These are phyloP conservation scores for Coemansia brasiliensis DNA, from an alignment of 192 early-diverging fungal species.

Conservation along the genomic window DNA sequence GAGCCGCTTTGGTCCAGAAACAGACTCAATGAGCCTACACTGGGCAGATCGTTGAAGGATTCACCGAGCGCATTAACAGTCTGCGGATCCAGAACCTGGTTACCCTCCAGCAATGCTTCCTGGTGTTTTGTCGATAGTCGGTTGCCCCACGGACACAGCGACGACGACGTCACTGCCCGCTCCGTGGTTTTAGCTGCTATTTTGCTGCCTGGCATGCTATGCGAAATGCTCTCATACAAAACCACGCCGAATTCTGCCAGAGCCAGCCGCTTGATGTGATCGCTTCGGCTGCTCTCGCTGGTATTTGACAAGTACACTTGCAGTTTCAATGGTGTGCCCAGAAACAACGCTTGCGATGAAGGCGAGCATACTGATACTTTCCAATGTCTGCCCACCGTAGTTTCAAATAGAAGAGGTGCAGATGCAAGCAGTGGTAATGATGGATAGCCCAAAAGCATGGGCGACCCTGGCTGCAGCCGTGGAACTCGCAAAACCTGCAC, in stretches of 20 bases:
- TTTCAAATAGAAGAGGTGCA: conserved; percentile 24
- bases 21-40: conserved; percentile 15
- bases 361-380: conserved; percentile 30
- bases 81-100: conserved; percentile 26
- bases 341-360: conserved; percentile 27
- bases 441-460: conserved; percentile 16
- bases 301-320: conserved; percentile 26
- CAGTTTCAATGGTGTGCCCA: conserved; percentile 15
- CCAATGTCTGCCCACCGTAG: conserved; percentile 13
- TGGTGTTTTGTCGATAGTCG: background rate
- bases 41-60: conserved; percentile 31
- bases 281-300: background rate
- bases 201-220: conserved; percentile 16
- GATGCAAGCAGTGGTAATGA: conserved; percentile 15
- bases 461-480: conserved; percentile 2
- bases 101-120: background rate
- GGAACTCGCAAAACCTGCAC: conserved; percentile 26
- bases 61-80: conserved; percentile 40
- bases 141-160: conserved; percentile 17
- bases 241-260: conserved; percentile 24
- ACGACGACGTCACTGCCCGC: conserved; percentile 13
- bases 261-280: background rate
- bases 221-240: conserved; percentile 24
- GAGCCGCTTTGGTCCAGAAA: conserved; percentile 3
- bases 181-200: conserved; percentile 9